Evolutionary conservation across 2,329 filamentous ascomycete species (phyloP).

Genomic region (Ascochyta viciae-villosae): DNA sequence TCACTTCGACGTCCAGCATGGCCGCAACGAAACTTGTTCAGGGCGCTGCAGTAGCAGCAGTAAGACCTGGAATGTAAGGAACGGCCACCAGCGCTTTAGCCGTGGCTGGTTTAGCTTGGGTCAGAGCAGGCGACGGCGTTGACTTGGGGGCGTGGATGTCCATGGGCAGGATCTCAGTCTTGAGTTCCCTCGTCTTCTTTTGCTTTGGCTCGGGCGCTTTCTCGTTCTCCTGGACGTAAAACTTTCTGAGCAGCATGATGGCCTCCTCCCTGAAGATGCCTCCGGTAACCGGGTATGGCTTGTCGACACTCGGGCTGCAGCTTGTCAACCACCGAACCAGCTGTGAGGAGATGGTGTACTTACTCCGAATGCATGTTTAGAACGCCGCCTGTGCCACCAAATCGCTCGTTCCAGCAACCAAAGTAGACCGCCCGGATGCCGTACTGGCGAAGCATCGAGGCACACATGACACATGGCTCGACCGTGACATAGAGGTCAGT

Average conservation of each 20-base stretch:
- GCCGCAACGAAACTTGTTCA: background rate
- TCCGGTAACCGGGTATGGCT: conserved; percentile 81
- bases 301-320: conserved; percentile 71
- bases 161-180: conserved; percentile 63
- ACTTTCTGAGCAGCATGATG: conserved; percentile 87
- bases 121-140: conserved; percentile 28
- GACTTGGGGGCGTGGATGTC: conserved; percentile 49
- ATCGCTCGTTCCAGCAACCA: conserved; percentile 94
- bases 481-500: conserved; percentile 94
- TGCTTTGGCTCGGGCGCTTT: conserved; percentile 73
- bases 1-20: background rate
- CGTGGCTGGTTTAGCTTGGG: conserved; percentile 5
- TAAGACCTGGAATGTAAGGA: conserved; percentile 10
- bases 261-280: conserved; percentile 91
- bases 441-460: conserved; percentile 87
- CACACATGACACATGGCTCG: conserved; percentile 99
- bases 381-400: conserved; percentile 94
- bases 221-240: conserved; percentile 98
- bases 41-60: background rate
- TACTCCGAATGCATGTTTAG: conserved; percentile 81
- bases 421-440: conserved; percentile 91
- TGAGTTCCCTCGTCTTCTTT: conserved; percentile 69
- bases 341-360: conserved; percentile 28
- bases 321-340: conserved; percentile 22
- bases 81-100: conserved; percentile 8